Percentiles rank a stretch among this genome's conserved stretches.
phyloP scores from a whole-genome alignment of 1,284 basidiomycete species.

The Heterobasidion parviporum region DNA sequence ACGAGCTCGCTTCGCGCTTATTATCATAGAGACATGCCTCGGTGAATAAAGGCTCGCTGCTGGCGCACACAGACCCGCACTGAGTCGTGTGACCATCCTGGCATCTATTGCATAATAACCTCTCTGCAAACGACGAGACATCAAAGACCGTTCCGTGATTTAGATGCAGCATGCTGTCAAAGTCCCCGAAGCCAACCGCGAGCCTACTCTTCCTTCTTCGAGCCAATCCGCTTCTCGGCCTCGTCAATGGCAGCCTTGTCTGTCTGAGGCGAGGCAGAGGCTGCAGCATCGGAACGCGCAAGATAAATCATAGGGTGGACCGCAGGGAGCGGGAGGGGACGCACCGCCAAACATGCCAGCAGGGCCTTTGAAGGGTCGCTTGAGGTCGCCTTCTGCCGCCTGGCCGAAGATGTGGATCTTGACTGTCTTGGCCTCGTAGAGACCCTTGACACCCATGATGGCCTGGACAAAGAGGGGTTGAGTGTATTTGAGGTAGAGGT shows the following conservation, averaged over 20 bases:
- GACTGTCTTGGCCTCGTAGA: slow-evolving; percentile 81
- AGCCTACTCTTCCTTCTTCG: slow-evolving; percentile 66
- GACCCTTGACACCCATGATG: slow-evolving; percentile 82
- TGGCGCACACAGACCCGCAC: too few relatives aligned
- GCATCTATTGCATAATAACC: too few relatives aligned
- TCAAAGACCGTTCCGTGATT: neutral
- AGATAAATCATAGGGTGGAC: neutral
- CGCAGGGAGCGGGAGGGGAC: slow-evolving; percentile 14
- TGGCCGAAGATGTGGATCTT: slow-evolving; percentile 74
- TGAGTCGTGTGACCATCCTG: too few relatives aligned
- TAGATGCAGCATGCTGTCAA: neutral
- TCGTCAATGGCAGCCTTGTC: slow-evolving; percentile 82
- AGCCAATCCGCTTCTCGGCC: slow-evolving; percentile 74
- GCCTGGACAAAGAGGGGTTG: slow-evolving; percentile 90
- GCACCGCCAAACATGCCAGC: slow-evolving; percentile 61
- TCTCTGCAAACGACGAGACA: too few relatives aligned
- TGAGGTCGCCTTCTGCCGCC: slow-evolving; percentile 78
- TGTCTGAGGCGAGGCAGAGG: slow-evolving; percentile 58
- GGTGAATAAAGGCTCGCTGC: too few relatives aligned
- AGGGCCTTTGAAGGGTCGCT: slow-evolving; percentile 85
- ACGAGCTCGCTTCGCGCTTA: too few relatives aligned
- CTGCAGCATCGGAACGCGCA: slow-evolving; percentile 12
- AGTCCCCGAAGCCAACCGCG: too few relatives aligned
- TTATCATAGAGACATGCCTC: too few relatives aligned
- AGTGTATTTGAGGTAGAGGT: slow-evolving; percentile 83